A percentile compares a stretch with the other conserved stretches of the same genome.
These are phyloP conservation scores for Gonium pectorale DNA, from an alignment of 139 green algal genomes.

Conservation along the genomic window DNA sequence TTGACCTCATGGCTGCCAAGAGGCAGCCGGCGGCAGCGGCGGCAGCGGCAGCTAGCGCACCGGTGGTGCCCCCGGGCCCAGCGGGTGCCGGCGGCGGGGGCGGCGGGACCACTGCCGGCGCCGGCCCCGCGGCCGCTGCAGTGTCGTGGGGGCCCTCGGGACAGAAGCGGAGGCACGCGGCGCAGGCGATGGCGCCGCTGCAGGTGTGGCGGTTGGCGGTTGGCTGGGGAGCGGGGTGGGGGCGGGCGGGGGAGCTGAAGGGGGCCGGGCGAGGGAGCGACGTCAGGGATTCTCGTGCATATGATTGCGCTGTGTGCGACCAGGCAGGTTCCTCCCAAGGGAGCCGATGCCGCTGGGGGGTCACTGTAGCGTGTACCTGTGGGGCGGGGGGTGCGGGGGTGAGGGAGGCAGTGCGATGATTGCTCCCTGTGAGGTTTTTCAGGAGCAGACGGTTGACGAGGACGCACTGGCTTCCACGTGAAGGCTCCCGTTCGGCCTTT, in stretches of 20 bases:
- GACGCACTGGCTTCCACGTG: too few species aligned
- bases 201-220: neutral
- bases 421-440: too few species aligned
- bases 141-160: neutral
- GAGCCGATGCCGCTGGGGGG: neutral
- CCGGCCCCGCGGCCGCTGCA: neutral
- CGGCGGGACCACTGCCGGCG: neutral
- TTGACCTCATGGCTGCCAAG: constrained; percentile 1
- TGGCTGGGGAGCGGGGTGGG: neutral
- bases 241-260: neutral
- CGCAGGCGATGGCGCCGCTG: neutral
- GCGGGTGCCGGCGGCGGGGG: too few species aligned
- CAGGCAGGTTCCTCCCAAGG: neutral
- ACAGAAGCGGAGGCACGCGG: neutral
- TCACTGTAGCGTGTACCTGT: neutral
- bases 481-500: too few species aligned
- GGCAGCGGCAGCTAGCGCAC: neutral
- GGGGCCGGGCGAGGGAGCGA: neutral
- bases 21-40: neutral
- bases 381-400: too few species aligned
- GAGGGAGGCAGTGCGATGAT: too few species aligned
- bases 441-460: too few species aligned
- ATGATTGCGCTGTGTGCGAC: neutral
- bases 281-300: neutral
- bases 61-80: neutral